Conservation (phyloP, 2,329 filamentous ascomycete species). For the Claviceps fusiformis region DNA sequence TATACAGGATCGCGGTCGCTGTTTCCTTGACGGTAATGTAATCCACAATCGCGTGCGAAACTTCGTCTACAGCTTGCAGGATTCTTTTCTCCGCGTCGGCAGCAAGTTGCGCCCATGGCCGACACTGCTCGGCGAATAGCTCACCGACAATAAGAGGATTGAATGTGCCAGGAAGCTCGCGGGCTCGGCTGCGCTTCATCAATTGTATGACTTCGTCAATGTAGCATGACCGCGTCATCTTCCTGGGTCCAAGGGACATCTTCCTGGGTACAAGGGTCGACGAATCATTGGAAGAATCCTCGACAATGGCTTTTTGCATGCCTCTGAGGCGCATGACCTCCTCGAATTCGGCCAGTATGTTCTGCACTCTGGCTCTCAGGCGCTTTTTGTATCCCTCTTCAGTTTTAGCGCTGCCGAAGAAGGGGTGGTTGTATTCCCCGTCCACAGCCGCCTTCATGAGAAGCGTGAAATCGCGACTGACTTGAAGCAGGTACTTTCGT, state of each 20-base stretch:
- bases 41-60: slow-evolving; percentile 2
- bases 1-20: slow-evolving; percentile 3
- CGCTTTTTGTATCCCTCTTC: slow-evolving; percentile 25
- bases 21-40: slow-evolving; percentile 10
- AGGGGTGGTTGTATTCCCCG: slow-evolving; percentile 36
- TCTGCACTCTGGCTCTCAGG: slow-evolving; percentile 40
- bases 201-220: slow-evolving; percentile 10
- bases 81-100: background rate
- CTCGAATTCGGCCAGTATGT: slow-evolving; percentile 27
- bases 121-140: slow-evolving; percentile 45
- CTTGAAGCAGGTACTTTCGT: slow-evolving; percentile 29
- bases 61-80: slow-evolving; percentile 6
- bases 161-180: slow-evolving; percentile 47
- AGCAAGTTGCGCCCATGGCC: slow-evolving; percentile 37
- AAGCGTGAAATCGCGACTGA: slow-evolving; percentile 29
- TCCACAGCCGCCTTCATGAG: slow-evolving; percentile 32
- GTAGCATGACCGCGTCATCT: slow-evolving; percentile 6
- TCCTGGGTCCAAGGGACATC: no score
- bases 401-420: slow-evolving; percentile 27
- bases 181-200: slow-evolving; percentile 14
- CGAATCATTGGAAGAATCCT: slow-evolving; percentile 1
- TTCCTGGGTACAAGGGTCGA: no score
- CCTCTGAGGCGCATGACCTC: slow-evolving; percentile 31
- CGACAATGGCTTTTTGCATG: slow-evolving; percentile 16
- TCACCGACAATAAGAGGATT: slow-evolving; percentile 45